Conservation (phyloP, 805 yeast genomes). For the Zygosaccharomyces pseudorouxii region DNA sequence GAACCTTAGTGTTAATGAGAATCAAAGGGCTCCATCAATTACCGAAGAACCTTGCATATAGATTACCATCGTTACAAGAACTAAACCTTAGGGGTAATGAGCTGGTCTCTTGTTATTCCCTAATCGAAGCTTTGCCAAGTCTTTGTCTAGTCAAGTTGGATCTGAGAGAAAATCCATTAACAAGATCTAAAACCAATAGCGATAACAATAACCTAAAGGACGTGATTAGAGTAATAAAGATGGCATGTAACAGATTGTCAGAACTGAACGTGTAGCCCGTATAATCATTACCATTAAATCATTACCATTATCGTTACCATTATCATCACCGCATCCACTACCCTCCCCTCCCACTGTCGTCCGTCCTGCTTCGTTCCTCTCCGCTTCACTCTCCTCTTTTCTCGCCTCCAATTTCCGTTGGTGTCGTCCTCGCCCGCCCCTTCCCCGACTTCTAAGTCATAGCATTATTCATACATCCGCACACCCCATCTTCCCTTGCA, state of each 20-base stretch:
- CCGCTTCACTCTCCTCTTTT: background rate
- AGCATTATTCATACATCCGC: too few relatives aligned
- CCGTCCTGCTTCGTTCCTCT: background rate
- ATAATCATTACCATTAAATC: too few relatives aligned
- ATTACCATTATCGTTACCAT: too few relatives aligned
- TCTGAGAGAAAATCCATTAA: conserved; percentile 16
- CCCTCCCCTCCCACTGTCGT: background rate
- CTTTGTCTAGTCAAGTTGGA: conserved; percentile 15
- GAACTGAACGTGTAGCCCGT: conserved; percentile 1
- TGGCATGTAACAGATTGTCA: conserved; percentile 8
- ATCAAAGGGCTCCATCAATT: conserved; percentile 12
- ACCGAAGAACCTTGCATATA: conserved; percentile 11
- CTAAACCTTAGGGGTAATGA: conserved; percentile 20
- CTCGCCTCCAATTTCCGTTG: too few relatives aligned
- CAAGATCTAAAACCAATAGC: background rate
- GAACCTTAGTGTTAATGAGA: conserved; percentile 10
- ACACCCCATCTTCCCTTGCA: background rate
- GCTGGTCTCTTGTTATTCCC: conserved; percentile 11
- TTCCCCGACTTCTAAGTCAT: too few relatives aligned
- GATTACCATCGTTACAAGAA: conserved; percentile 16
- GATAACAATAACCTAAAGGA: background rate
- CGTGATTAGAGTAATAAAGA: background rate
- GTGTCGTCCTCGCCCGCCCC: too few relatives aligned
- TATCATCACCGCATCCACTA: too few relatives aligned
- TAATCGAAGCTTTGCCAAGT: conserved; percentile 16